phyloP scores from a whole-genome alignment of 2,329 filamentous ascomycete species.

The Fusarium sulawesiense region DNA sequence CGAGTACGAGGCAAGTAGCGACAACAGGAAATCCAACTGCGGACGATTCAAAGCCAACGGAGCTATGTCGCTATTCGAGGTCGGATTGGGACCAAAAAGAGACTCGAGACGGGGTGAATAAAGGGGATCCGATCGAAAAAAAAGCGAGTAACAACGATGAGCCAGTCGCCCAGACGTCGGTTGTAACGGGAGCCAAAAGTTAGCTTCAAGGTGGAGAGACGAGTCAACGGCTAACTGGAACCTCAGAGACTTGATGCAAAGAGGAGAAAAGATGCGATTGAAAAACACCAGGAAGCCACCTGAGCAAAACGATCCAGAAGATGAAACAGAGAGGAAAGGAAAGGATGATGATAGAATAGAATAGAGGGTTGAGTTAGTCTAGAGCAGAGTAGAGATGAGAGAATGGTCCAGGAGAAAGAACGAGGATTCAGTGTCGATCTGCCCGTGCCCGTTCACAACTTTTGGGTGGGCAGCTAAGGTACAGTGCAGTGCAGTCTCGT shows the following conservation, averaged over 20 bases:
- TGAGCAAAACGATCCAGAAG: constrained; percentile 27
- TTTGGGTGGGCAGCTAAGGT: not conserved
- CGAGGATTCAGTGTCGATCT: constrained; percentile 38
- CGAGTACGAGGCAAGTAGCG: constrained; percentile 21
- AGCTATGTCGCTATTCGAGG: constrained; percentile 23
- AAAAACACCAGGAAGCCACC: constrained; percentile 36
- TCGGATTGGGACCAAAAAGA: constrained; percentile 8
- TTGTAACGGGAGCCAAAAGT: constrained; percentile 40
- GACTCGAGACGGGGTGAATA: constrained; percentile 17
- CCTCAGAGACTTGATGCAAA: constrained; percentile 2
- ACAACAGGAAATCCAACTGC: constrained; percentile 19
- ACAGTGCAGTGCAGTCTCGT: not conserved
- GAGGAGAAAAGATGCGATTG: constrained; percentile 13
- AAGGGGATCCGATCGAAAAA: constrained; percentile 35
- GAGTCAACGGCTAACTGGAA: constrained; percentile 18
- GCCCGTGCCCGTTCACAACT: constrained; percentile 14
- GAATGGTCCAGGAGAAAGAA: constrained; percentile 24
- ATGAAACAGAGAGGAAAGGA: constrained; percentile 1
- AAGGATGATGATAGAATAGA: constrained; percentile 1
- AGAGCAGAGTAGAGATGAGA: constrained; percentile 22
- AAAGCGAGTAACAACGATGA: constrained; percentile 31
- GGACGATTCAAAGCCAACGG: constrained; percentile 33
- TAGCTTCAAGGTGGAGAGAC: constrained; percentile 24
- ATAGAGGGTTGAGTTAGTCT: constrained; percentile 5
- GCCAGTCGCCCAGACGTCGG: constrained; percentile 42